Base-by-base conservation (phyloP, 2,329 filamentous ascomycete genomes). In the Macroventuria anomochaeta region DNA sequence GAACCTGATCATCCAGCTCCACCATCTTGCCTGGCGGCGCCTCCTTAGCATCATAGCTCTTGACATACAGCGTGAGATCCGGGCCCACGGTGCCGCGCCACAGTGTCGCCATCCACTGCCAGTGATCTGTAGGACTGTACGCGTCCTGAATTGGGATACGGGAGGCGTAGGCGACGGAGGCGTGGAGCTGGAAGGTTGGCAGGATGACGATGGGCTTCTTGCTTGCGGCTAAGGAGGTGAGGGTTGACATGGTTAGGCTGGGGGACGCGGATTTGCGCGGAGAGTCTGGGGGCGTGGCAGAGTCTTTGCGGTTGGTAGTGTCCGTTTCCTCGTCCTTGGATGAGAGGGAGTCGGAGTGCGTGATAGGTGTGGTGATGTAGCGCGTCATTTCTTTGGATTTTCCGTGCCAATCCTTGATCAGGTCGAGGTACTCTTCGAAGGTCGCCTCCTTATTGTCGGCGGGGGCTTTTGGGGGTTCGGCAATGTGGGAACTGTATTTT, bases 101-200 rank as follows among this genome's bases (percentile, higher is more conserved):
- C 18, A 97, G 83, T 36, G 90, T 93, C 29, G 93, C 93, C 80
- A 95, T 91, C 93, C 93, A 97, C 74, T 96, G 90, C 92, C 93
- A 97, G 76, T 97, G 93, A 66, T 96, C 92, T n/a, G 89, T 83
- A 0, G 90, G 87, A 13, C 86, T 84, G 72, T 96, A 96, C 6
- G 83, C 81, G 69, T 96, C 92, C 15, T 82, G 79, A 61, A 96
- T 91, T 1, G 89, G 88, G 36, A 93, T 86, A 12, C 82, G 80
- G 48, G 84, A 85, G 1, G 92, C 89, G 71, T 88, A 93, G 40
- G 81, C 79, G 70, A 97, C 90, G 1, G 90, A 88, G 0, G 88
- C 83, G 11, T 88, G 89, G 33, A 97, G 84, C 57, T 91, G 91
- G 75, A 91, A 97, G 18, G 89, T 84, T 0, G 88, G 86, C 23